phyloP scores from a whole-genome alignment of 2,329 filamentous ascomycete species.

The Emericellopsis atlantica region DNA sequence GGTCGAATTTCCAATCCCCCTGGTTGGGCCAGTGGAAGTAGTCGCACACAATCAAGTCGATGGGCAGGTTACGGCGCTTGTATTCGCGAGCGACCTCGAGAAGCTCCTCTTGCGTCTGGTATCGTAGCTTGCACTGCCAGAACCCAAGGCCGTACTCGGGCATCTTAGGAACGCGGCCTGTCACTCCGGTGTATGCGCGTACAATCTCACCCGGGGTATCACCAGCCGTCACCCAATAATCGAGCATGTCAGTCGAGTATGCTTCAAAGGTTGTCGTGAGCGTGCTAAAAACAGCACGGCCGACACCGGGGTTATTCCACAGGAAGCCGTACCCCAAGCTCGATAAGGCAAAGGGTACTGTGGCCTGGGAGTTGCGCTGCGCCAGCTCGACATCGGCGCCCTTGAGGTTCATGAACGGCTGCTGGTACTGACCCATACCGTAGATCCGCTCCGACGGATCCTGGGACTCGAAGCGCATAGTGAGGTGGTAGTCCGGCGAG shows the following conservation, averaged over 20 bases:
- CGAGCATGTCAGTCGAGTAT: constrained; percentile 40
- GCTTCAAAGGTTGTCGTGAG: constrained; percentile 52
- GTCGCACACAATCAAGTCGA: constrained; percentile 55
- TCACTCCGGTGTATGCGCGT: constrained; percentile 40
- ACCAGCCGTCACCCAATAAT: constrained; percentile 53
- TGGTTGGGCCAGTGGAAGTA: constrained; percentile 58
- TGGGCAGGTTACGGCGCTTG: constrained; percentile 36
- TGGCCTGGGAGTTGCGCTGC: constrained; percentile 54
- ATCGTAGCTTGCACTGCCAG: constrained; percentile 56
- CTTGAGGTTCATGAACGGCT: constrained; percentile 49
- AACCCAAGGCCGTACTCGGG: constrained; percentile 56
- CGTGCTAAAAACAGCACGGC: constrained; percentile 45
- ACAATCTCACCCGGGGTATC: constrained; percentile 42
- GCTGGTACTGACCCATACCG: constrained; percentile 59
- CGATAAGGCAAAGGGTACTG: constrained; percentile 48
- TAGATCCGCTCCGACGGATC: constrained; percentile 46
- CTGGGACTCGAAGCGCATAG: constrained; percentile 43
- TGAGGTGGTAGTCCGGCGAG: constrained; percentile 35
- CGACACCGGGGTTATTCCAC: constrained; percentile 55
- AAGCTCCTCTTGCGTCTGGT: constrained; percentile 53
- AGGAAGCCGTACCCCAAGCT: constrained; percentile 49
- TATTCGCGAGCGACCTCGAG: constrained; percentile 48
- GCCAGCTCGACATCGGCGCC: constrained; percentile 50
- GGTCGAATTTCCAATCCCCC: constrained; percentile 57
- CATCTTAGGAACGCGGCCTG: constrained; percentile 52